These are phyloP conservation scores for Stachybotrys echinatus DNA, from an alignment of 2,329 filamentous ascomycete species.

Conservation along the genomic window DNA sequence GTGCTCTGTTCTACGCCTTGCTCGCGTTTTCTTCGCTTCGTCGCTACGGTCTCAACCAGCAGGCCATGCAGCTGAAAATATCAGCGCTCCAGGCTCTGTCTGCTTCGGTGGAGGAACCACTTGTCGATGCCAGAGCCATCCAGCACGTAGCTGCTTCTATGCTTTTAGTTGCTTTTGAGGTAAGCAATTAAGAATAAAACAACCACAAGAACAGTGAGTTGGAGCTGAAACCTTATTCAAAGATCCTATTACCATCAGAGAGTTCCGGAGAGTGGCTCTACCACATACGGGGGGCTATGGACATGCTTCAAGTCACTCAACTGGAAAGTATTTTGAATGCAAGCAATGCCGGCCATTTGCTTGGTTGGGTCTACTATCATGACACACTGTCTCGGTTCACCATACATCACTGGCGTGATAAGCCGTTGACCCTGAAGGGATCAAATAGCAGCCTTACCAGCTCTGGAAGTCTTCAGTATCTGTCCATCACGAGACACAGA, in stretches of 20 bases:
- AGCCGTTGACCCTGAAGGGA: background rate
- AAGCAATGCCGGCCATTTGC: slow-evolving; percentile 3
- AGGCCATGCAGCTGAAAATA: slow-evolving; percentile 10
- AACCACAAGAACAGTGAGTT: background rate
- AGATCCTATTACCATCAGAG: slow-evolving; percentile 10
- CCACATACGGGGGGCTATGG: slow-evolving; percentile 11
- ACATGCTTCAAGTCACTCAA: slow-evolving; percentile 8
- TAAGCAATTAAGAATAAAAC: slow-evolving; percentile 1
- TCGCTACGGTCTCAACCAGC: slow-evolving; percentile 1
- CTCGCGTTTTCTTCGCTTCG: slow-evolving; percentile 12
- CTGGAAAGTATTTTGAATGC: background rate
- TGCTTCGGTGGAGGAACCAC: background rate
- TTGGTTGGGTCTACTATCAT: slow-evolving; percentile 17
- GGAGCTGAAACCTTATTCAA: no score
- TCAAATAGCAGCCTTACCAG: background rate
- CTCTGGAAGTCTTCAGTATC: background rate
- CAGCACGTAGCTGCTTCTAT: slow-evolving; percentile 14
- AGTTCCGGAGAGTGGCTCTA: slow-evolving; percentile 14
- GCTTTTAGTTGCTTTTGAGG: slow-evolving; percentile 14
- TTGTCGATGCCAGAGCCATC: slow-evolving; percentile 3
- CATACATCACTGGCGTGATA: slow-evolving; percentile 10
- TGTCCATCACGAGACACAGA: background rate
- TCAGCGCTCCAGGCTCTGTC: slow-evolving; percentile 8
- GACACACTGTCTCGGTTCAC: slow-evolving; percentile 11
- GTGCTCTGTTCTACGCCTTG: slow-evolving; percentile 10